Percentiles rank a stretch among this genome's conserved stretches.
Evolutionary conservation across 305 asterid species (phyloP).

Genomic region (Fraxinus baroniana): DNA sequence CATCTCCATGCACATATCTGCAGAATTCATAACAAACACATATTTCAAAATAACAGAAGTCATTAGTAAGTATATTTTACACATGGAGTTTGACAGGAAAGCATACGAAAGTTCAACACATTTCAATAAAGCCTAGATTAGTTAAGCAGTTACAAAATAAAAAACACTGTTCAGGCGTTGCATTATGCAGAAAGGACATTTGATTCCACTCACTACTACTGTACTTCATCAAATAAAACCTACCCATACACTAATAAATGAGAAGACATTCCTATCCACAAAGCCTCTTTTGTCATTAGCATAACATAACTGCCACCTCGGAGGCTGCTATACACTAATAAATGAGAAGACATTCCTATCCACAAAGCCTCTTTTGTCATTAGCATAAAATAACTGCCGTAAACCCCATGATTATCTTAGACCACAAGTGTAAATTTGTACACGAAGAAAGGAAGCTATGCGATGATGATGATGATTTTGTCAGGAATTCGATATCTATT

Average conservation of each 20-base stretch:
- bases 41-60: background rate
- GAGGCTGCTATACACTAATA: background rate
- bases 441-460: background rate
- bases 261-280: background rate
- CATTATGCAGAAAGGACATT: background rate
- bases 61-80: background rate
- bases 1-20: conserved; percentile 86
- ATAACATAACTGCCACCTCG: background rate
- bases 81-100: background rate
- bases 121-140: background rate
- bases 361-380: background rate
- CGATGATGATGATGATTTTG: background rate
- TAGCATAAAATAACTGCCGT: background rate
- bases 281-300: background rate
- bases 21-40: conserved; percentile 17
- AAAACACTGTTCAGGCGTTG: background rate
- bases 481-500: background rate
- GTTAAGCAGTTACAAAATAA: background rate
- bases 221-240: background rate
- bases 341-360: background rate
- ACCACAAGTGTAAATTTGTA: background rate
- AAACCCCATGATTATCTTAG: background rate
- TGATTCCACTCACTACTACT: background rate
- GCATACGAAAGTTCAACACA: background rate
- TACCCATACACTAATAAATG: background rate